Evolutionary conservation across 2,329 filamentous ascomycete species (phyloP), one percentile per base, ranked within the genome.

Genomic region (Trichophyton schoenleinii): DNA sequence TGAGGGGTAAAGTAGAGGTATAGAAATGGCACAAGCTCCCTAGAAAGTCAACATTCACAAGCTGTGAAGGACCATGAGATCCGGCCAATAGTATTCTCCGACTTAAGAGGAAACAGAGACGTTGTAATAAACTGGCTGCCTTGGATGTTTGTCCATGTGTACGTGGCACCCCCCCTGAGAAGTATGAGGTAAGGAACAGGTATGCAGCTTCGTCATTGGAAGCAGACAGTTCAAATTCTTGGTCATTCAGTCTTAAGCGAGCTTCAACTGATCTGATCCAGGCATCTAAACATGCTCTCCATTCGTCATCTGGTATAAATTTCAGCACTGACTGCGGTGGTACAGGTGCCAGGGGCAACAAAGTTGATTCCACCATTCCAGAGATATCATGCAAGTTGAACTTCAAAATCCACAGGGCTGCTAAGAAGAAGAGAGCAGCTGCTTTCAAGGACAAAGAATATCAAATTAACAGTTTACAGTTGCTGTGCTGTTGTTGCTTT

Each of bases 311-410:
- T 44, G 80, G 78, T 63, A 96, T 81, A 66, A 81, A 81, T 66
- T 82, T 81, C 69, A 85, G 84, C 77, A 90, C 84, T 61, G 78
- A 77, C 38, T 82, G 76, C 64, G 86, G 81, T 18, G 91, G 92
- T 68, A 94, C 91, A 20, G 87, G 83, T 62, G 87, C 90, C 73
- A 96, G 80, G 38, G 85, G 81, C 48, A 90, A 90, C 9, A 60
- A 59, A 34, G 34, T 42, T 11, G 41, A 44, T 25, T 36, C 55
- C 34, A 58, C 34, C 52, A 55, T 55, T 15, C 52, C 52, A 36
- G 31, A 9, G 18, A 18, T 22, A 34, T 36, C 13, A 55, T 18
- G 6, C 28, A 55, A 11, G n/a, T 18, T 18, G n/a, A 18, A 7
- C 11, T 13, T 18, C 18, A 25, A 52, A 28, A 25, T 15, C 9